phyloP scores from a whole-genome alignment of 2,329 filamentous ascomycete species.

The Aureobasidium lini region DNA sequence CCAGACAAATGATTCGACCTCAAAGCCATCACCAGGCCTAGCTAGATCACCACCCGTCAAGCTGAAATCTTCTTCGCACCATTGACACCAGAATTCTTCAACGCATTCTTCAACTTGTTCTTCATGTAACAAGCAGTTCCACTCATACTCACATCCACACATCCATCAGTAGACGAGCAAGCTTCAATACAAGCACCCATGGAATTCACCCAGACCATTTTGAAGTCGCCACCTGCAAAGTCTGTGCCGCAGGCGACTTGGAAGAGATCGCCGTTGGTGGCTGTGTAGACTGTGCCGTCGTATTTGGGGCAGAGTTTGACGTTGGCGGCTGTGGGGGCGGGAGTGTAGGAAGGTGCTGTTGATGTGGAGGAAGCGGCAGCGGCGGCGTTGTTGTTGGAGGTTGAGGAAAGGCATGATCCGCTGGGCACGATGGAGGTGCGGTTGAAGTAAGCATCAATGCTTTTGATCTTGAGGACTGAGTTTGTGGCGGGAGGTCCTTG shows the following conservation, averaged over 20 bases:
- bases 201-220: constrained; percentile 6
- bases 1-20: too few relatives aligned
- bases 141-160: not conserved
- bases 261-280: not conserved
- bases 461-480: constrained; percentile 56
- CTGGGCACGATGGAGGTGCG: constrained; percentile 32
- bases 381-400: not conserved
- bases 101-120: not conserved
- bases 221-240: not conserved
- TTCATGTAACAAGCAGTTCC: constrained; percentile 6
- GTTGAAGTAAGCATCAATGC: constrained; percentile 60
- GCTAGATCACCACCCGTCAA: too few relatives aligned
- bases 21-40: too few relatives aligned
- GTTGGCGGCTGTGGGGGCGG: not conserved
- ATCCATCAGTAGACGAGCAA: not conserved
- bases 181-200: not conserved
- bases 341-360: not conserved
- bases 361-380: not conserved
- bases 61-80: not conserved
- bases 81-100: not conserved
- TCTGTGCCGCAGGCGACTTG: not conserved
- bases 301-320: not conserved
- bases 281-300: not conserved
- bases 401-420: not conserved
- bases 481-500: constrained; percentile 59